Base-by-base conservation (phyloP, 306 rosid species). In the Erythrophleum fordii region DNA sequence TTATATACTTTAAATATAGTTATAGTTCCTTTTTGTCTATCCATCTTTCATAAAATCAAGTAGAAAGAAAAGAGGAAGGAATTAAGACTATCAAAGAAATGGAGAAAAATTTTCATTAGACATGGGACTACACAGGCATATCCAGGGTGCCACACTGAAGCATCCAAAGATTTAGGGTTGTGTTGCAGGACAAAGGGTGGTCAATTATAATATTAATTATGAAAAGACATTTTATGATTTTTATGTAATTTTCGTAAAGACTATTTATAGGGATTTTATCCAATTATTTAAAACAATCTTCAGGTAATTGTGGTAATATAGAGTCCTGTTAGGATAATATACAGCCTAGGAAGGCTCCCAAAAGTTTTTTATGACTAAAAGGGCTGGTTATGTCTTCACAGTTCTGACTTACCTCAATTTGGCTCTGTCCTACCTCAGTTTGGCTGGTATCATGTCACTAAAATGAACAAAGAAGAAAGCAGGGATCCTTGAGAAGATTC, bases 11-110 rank as follows among this genome's bases (percentile, higher is more conserved):
- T 31, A 37, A 31, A 51, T 11, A 55, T 23, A 67, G n/a, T 14
- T 39, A 4, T 31, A 70, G 31, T 44, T 22, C 70, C 29, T 29
- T 53, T 51, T 73, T 51, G 1, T 74, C 68, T 76, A 56, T 67
- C 31, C 56, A 35, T 11, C 58, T 60, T 56, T 26, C 56, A 31
- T n/a, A 39, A 28, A 39, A 46, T 35, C 58, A 59, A 59, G 61
- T 42, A 75, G 60, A 41, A 56, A 55, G 8, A 74, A 23, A 81
- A 45, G 48, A 29, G 22, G 18, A 22, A 67, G 61, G 53, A 69
- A 45, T 41, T 49, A n/a, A 60, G 52, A 61, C 41, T 16, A 41
- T 28, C 42, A 42, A 37, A 60, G 41, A 56, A 34, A 69, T 1
- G 16, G 17, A 70, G 22, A 69, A 77, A 39, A 71, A 39, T 37